A percentile compares a stretch with the other conserved stretches of the same genome.
Conservation (phyloP, 768 basidiomycete genomes). For the Mrakia blollopis region DNA sequence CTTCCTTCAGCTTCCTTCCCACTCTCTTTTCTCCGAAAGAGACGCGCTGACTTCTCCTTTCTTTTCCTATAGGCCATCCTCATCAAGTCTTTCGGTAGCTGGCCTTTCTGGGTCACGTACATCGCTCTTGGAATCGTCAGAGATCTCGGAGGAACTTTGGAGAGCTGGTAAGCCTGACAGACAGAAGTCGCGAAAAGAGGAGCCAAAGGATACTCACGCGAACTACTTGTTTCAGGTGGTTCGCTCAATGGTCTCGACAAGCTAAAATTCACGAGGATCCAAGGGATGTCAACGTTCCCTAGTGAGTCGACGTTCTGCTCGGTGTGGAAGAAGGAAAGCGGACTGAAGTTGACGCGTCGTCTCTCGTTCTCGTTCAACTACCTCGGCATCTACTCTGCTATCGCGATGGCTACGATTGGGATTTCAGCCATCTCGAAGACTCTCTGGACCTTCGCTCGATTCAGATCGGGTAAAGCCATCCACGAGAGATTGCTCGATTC, state of each 20-base stretch:
- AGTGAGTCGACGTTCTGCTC: neutral
- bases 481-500: conserved; percentile 23
- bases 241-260: neutral
- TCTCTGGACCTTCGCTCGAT: neutral
- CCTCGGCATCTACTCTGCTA: neutral
- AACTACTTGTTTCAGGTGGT: neutral
- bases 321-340: conserved; percentile 14
- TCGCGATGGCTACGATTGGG: neutral
- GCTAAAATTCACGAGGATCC: neutral
- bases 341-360: neutral
- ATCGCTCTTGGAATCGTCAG: conserved; percentile 38
- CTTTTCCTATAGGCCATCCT: conserved; percentile 26
- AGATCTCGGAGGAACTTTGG: conserved; percentile 34
- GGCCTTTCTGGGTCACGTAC: conserved; percentile 42
- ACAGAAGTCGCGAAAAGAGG: neutral
- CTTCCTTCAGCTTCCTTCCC: conserved; percentile 35
- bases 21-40: neutral
- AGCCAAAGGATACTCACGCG: neutral
- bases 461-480: conserved; percentile 18
- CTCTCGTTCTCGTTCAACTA: neutral
- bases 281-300: neutral
- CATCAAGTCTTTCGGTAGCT: neutral
- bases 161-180: conserved; percentile 18
- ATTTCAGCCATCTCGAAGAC: neutral
- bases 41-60: neutral